A percentile compares a stretch with the other conserved stretches of the same genome.
Conservation (phyloP, 768 basidiomycete species). For the Grammothele lineata region DNA sequence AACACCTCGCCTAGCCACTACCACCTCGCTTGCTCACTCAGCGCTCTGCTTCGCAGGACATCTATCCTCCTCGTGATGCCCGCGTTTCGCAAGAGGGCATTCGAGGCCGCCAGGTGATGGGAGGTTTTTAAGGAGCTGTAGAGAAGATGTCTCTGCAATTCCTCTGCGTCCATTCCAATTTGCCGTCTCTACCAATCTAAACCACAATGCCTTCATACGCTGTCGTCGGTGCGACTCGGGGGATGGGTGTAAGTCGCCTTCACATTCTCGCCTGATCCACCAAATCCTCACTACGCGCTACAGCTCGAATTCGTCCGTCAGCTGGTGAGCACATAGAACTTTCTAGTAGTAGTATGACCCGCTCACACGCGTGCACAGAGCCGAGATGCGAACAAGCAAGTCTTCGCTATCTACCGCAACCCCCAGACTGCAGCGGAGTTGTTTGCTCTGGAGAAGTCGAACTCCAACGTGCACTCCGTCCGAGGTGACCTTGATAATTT, state of each 20-base stretch:
- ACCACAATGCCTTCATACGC: constrained; percentile 22
- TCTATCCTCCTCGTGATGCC: too few relatives aligned
- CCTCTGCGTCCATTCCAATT: too few relatives aligned
- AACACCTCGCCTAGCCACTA: too few relatives aligned
- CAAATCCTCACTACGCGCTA: background rate
- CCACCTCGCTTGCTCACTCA: too few relatives aligned
- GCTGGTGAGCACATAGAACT: constrained; percentile 8
- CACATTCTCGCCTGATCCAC: background rate
- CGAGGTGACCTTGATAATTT: constrained; percentile 33
- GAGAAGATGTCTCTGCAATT: too few relatives aligned
- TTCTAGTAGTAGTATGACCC: background rate
- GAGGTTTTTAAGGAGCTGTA: too few relatives aligned
- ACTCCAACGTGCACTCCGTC: constrained; percentile 30
- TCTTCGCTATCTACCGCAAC: constrained; percentile 23
- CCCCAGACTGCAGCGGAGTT: constrained; percentile 9
- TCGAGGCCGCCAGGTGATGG: too few relatives aligned
- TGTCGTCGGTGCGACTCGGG: constrained; percentile 22
- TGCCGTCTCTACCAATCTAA: background rate
- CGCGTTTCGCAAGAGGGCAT: too few relatives aligned
- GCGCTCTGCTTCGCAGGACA: too few relatives aligned
- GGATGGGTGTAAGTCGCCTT: constrained; percentile 20
- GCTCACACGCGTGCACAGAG: constrained; percentile 13
- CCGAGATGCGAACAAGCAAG: constrained; percentile 12
- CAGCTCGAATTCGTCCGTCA: constrained; percentile 24
- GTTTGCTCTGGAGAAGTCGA: constrained; percentile 5